Percentiles rank a stretch among this genome's conserved stretches.
phyloP scores from a whole-genome alignment of 345 rosid species.

The Salix suchowensis region DNA sequence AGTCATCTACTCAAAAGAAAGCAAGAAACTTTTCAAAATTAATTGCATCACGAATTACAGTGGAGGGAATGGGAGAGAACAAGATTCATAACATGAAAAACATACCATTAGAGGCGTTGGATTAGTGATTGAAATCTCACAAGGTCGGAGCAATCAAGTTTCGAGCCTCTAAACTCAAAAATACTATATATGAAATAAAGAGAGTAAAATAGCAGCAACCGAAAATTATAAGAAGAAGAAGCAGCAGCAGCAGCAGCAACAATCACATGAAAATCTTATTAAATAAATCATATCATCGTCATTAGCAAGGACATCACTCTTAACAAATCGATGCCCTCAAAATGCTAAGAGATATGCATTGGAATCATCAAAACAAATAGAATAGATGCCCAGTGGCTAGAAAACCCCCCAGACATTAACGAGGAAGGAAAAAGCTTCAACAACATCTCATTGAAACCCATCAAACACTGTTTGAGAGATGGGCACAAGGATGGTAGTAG shows the following conservation, averaged over 20 bases:
- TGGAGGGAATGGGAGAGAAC: too few species aligned
- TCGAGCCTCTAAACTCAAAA: not conserved
- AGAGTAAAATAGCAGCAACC: not conserved
- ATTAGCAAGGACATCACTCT: not conserved
- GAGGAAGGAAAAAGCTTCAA: not conserved
- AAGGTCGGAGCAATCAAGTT: not conserved
- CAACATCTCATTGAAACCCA: not conserved
- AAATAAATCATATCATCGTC: not conserved
- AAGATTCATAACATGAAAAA: too few species aligned
- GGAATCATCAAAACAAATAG: not conserved
- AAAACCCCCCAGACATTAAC: not conserved
- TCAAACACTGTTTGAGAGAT: not conserved
- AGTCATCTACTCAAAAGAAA: too few species aligned
- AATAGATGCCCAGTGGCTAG: not conserved
- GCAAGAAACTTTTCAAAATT: too few species aligned
- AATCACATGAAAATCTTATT: not conserved
- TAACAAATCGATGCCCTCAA: not conserved
- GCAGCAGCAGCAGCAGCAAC: too few species aligned
- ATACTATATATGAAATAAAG: not conserved
- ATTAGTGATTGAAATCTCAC: not conserved
- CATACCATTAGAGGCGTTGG: not conserved
- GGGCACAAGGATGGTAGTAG: not conserved
- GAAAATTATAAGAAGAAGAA: not conserved
- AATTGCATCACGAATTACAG: too few species aligned
- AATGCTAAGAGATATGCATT: not conserved